Evolutionary conservation across 169 alveolate species (phyloP), one percentile per base, ranked within the genome.

Genomic region (Toxoplasma gondii): DNA sequence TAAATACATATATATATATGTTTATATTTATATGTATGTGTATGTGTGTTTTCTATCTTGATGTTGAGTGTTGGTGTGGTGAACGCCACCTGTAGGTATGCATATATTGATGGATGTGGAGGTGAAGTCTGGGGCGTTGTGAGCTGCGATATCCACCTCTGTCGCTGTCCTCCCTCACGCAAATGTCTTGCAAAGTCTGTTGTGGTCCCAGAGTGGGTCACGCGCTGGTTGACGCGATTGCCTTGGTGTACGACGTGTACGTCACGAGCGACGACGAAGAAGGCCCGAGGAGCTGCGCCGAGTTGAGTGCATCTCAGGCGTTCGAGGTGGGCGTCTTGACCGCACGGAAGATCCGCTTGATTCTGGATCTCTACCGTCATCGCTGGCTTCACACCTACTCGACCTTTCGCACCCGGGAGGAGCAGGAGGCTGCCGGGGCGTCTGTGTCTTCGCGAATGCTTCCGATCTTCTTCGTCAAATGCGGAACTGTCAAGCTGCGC

Each of bases 191-290:
- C 58, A 7, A 12, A 4, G 58, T 49, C 22, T 49, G 58, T n/a
- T 49, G 58, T 12, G 58, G 22, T 7, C 4, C 58, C 9, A 64
- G 74, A 64, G 34, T 64, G 31, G 67, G 90, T 36, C 5, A 82
- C 64, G 36, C 64, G 44, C 64, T 82, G 67, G 90, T 82, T 24
- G 90, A 82, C 67, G 90, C 90, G 90, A 44, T 82, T 16, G 19
- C 54, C 41, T 2, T 82, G 39, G 38, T 31, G 64, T 82, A 82
- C 64, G 90, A 82, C 38, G 90, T 82, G 41, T 1, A 0, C 36
- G 36, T 82, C 67, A 9, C 90, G 17, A 22, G 54, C 12, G 90
- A 82, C 69, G 90, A 82, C 36, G 67, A 41, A 38, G 90, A 82
- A 1, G 90, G 90, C 7, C 90, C 90, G 53, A 64, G 64, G 64